Evolutionary conservation across 352 stramenopile species (phyloP).

Genomic region (Globisporangium recalcitrans): DNA sequence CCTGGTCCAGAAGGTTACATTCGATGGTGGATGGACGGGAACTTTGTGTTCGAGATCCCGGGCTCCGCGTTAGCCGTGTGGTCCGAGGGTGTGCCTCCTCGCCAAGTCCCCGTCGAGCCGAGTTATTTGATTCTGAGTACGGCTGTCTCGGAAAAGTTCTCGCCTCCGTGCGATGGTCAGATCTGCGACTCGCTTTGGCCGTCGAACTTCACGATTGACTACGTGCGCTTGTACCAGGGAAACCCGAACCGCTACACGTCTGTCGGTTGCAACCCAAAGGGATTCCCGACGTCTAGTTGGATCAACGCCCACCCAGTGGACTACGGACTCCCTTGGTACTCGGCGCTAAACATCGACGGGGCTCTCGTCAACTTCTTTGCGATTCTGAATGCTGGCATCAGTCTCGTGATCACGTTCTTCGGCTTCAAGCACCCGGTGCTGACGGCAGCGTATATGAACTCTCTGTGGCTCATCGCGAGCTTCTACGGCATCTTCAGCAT

Average conservation of each 20-base stretch:
- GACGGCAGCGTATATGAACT: slow-evolving; percentile 45
- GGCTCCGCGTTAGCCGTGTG: slow-evolving; percentile 81
- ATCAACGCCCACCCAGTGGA: slow-evolving; percentile 88
- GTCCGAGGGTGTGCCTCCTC: slow-evolving; percentile 56
- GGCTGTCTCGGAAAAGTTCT: slow-evolving; percentile 94
- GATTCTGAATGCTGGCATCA: slow-evolving; percentile 47
- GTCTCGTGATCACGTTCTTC: slow-evolving; percentile 53
- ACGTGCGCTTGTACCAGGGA: slow-evolving; percentile 93
- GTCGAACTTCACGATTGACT: slow-evolving; percentile 93
- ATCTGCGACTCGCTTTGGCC: slow-evolving; percentile 92
- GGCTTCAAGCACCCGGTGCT: slow-evolving; percentile 49
- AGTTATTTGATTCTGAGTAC: slow-evolving; percentile 98
- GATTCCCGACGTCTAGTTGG: slow-evolving; percentile 88
- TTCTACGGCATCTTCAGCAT: slow-evolving; percentile 72
- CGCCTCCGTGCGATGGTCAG: slow-evolving; percentile 85
- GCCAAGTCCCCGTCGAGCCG: slow-evolving; percentile 92
- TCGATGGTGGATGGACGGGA: slow-evolving; percentile 91
- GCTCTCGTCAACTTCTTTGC: slow-evolving; percentile 47
- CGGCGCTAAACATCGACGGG: slow-evolving; percentile 48
- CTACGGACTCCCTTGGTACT: slow-evolving; percentile 83
- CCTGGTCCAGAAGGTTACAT: slow-evolving; percentile 89
- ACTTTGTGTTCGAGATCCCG: slow-evolving; percentile 93
- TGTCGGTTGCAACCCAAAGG: slow-evolving; percentile 88
- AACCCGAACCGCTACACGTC: slow-evolving; percentile 89
- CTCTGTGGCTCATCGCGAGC: slow-evolving; percentile 51